Conservation (phyloP, 2,329 filamentous ascomycete species). For the Westerdykella sp. region DNA sequence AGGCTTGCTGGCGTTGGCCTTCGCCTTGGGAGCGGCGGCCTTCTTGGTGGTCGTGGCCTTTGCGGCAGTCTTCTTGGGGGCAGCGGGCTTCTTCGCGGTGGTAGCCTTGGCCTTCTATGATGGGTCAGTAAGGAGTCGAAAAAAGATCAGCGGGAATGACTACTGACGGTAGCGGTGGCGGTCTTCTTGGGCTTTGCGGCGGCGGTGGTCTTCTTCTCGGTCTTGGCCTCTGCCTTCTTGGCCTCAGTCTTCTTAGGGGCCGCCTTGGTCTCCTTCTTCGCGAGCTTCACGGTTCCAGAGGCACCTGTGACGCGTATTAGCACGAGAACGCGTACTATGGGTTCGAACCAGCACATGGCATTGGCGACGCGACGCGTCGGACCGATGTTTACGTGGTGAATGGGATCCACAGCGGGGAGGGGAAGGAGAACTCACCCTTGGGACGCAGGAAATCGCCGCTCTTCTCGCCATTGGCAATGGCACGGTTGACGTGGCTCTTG, state of each 20-base stretch:
- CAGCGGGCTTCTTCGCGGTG: slow-evolving; percentile 18
- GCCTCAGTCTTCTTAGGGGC: slow-evolving; percentile 24
- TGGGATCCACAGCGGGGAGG: not conserved
- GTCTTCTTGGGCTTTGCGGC: slow-evolving; percentile 20
- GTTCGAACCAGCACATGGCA: not conserved
- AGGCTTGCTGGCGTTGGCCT: slow-evolving; percentile 44
- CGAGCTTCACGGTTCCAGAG: slow-evolving; percentile 87
- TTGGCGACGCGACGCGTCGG: not conserved
- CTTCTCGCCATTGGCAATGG: slow-evolving; percentile 73
- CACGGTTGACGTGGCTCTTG: slow-evolving; percentile 78
- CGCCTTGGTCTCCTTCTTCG: slow-evolving; percentile 60
- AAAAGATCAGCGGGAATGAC: slow-evolving; percentile 8
- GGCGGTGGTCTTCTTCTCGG: slow-evolving; percentile 28
- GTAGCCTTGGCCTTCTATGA: slow-evolving; percentile 26
- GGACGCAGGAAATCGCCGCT: slow-evolving; percentile 83
- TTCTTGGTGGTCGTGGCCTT: slow-evolving; percentile 41
- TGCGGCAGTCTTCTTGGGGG: slow-evolving; percentile 39
- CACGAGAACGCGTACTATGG: not conserved
- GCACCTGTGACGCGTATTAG: slow-evolving; percentile 51
- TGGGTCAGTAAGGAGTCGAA: not conserved
- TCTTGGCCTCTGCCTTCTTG: slow-evolving; percentile 31
- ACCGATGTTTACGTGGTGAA: slow-evolving; percentile 1
- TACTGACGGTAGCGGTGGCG: slow-evolving; percentile 13
- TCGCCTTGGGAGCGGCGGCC: slow-evolving; percentile 33
- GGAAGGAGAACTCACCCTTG: slow-evolving; percentile 61